A percentile compares a stretch with the other conserved stretches of the same genome.
These are phyloP conservation scores for Rosa rugosa DNA, from an alignment of 306 rosid genomes.

Conservation along the genomic window DNA sequence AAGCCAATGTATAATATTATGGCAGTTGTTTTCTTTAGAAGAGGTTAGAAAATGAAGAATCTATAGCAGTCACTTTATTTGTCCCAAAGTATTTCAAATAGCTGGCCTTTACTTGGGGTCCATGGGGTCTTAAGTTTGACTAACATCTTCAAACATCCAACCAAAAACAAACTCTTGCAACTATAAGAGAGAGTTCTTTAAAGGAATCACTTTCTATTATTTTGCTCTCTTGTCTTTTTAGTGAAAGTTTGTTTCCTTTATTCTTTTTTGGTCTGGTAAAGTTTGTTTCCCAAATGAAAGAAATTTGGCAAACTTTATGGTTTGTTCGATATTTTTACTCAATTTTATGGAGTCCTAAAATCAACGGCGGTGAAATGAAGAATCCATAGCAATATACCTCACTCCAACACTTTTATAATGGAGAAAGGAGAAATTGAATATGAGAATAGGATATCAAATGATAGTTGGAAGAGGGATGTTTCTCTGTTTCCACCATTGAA, in stretches of 20 bases:
- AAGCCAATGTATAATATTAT: background rate
- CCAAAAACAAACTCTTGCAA: background rate
- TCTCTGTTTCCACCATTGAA: slow-evolving; percentile 1
- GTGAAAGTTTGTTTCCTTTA: background rate
- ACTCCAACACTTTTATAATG: background rate
- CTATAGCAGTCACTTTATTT: background rate
- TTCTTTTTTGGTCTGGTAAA: no score
- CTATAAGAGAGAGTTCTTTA: background rate
- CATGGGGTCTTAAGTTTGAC: background rate
- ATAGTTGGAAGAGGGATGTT: background rate
- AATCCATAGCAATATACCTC: background rate
- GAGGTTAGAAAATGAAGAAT: background rate
- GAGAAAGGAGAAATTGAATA: background rate
- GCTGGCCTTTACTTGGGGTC: background rate
- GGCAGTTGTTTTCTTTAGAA: background rate
- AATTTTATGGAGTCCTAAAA: background rate
- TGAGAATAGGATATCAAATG: slow-evolving; percentile 1
- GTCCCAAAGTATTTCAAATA: background rate
- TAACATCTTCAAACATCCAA: background rate
- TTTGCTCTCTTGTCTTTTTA: background rate
- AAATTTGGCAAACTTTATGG: background rate
- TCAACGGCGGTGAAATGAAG: background rate
- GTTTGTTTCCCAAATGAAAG: background rate
- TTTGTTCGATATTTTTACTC: background rate
- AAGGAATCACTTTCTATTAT: background rate